Base-by-base conservation (phyloP, 169 alveolate species). In the Eimeria sp. region DNA sequence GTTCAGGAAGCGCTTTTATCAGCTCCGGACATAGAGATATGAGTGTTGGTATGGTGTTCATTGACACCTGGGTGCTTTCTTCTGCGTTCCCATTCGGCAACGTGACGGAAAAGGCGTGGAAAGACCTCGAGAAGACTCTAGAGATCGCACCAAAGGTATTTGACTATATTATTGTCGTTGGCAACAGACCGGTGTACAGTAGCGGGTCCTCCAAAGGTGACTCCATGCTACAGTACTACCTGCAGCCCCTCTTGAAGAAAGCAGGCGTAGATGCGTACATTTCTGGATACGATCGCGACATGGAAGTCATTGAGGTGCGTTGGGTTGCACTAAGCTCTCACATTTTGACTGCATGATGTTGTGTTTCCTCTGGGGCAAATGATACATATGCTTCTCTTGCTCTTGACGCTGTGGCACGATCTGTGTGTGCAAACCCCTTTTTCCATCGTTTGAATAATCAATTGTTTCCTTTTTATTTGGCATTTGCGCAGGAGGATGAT, bases 11-110 rank as follows among this genome's bases (percentile, higher is more conserved):
- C 51, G 97, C 89, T 73, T 95, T 70, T 96, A 95, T 95, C 95
- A 96, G 45, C 96, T 95, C 96, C 51, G 96, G 95, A 47, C 96
- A 95, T 92, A 75, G 72, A 84, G 99, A 98, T 86, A 95, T 98
- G 98, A 97, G 98, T 58, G 98, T 98, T 27, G 98, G 98, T 2
- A 97, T 98, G 92, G 95, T 98, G 27, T 98, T 98, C 97, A 96
- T 98, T 4, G 99, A 98, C 96, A 98, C 99, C 34, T 98, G 99
- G 99, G 96, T 98, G 30, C 97, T 98, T 45, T 98, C 99, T 22
- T 65, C 97, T 45, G 96, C 98, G 54, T 98, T 98, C 92, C 99
- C 99, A 45, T 97, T 97, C 92, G 97, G 97, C 73, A 97, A 98
- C 73, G 98, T 98, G 72, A 97, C 98, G 89, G 96, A 97, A 43